Evolutionary conservation across 805 yeast genomes (phyloP), one percentile per base, ranked within the genome.

Genomic region (Kazachstania taianensis): DNA sequence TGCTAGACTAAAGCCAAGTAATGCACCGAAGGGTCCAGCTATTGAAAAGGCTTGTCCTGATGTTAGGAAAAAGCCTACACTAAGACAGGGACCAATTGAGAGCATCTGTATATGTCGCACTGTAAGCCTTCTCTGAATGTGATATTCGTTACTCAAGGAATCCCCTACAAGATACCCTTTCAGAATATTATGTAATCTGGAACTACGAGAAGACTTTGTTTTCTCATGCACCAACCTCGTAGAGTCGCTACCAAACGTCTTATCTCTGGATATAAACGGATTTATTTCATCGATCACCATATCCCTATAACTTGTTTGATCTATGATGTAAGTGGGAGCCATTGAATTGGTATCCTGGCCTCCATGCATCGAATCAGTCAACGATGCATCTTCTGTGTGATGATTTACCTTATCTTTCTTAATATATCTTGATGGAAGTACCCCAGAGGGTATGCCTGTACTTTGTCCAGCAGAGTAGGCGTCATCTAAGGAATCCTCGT

Each of bases 1-100:
- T 49, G 82, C 74, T 20, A 76, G 44, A 7, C 73, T 52, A 52
- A 78, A 82, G 1, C 82, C 73, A 20, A 81, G 57, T 32, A 78
- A 53, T 17, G 68, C 46, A 19, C 67, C 63, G 14, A 63, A 60
- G 1, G 81, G 79, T 14, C 84, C 84, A 40, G 76, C 78, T 23
- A 63, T 59, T 4, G 59, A 48, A 36, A 77, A 64, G 1, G 78
- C 74, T 32, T 63, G 61, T n/a, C 80, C 78, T 6, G 75, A 65
- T 15, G 80, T 78, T 37, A 75, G 63, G 41, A 76, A 75, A 40
- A 75, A 57, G 28, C 80, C 81, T 0, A 80, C 75, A 39, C 83
- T 81, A 23, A 77, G 68, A 30, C 77, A 66, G n/a, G 80, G 75
- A 15, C 81, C 81, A 30, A 76, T 67, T 24, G 82, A 74, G 36